Percentiles rank a stretch among this genome's conserved stretches.
These are phyloP conservation scores for Kickxella alabastrina DNA, from an alignment of 192 early-diverging fungal genomes.

Conservation along the genomic window DNA sequence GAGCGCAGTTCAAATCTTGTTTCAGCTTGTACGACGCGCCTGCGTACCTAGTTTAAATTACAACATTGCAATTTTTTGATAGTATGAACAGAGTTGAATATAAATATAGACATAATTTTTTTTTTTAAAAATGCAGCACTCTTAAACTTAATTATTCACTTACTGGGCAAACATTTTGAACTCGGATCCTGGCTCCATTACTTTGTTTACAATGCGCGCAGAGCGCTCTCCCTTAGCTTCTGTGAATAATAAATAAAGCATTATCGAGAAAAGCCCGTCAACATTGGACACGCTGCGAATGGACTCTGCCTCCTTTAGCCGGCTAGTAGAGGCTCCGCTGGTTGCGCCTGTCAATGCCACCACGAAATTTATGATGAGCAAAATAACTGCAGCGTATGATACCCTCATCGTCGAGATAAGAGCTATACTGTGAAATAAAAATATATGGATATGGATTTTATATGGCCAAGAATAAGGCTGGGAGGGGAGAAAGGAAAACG, in stretches of 20 bases:
- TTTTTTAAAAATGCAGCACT: too few species aligned
- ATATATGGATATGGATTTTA: too few species aligned
- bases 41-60: conserved; percentile 28
- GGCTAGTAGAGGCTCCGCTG: neutral
- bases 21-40: conserved; percentile 27
- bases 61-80: neutral
- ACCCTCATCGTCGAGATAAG: conserved; percentile 4
- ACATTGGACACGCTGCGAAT: conserved; percentile 2
- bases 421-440: too few species aligned
- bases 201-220: neutral
- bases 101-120: too few species aligned
- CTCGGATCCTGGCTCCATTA: conserved; percentile 28
- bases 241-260: conserved; percentile 7
- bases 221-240: neutral
- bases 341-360: neutral
- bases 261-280: conserved; percentile 11
- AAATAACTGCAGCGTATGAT: neutral
- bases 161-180: conserved; percentile 52
- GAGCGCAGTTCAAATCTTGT: conserved; percentile 23
- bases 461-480: too few species aligned
- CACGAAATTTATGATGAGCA: neutral
- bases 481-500: too few species aligned
- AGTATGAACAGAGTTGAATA: too few species aligned
- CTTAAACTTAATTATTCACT: too few species aligned
- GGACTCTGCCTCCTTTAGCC: neutral